Conservation (phyloP, 176 grass and related monocot genomes). For the Aechmea fasciata region DNA sequence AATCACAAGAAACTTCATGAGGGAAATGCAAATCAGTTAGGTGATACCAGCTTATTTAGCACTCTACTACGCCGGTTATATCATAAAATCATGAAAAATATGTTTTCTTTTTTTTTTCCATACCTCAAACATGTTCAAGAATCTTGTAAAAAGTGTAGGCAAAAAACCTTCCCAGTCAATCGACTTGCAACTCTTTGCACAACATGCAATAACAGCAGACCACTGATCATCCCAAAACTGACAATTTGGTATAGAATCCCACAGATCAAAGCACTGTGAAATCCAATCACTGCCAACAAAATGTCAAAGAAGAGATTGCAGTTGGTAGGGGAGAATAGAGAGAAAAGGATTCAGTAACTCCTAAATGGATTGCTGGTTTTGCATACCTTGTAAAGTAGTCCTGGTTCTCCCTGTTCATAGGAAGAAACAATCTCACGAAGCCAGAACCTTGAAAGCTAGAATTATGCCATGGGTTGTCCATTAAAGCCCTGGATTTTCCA, state of each 20-base stretch:
- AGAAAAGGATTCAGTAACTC: not conserved
- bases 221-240: slow-evolving; percentile 96
- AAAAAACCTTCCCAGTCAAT: slow-evolving; percentile 83
- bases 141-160: slow-evolving; percentile 56
- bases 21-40: too few species aligned
- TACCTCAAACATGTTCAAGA: slow-evolving; percentile 99
- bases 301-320: slow-evolving; percentile 6
- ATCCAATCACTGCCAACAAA: slow-evolving; percentile 66
- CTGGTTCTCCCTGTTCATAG: slow-evolving; percentile 67
- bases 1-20: too few species aligned
- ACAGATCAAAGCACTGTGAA: slow-evolving; percentile 61
- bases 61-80: not conserved
- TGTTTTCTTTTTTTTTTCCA: not conserved
- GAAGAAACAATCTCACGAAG: slow-evolving; percentile 87
- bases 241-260: slow-evolving; percentile 77
- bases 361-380: not conserved
- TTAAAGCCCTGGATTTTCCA: slow-evolving; percentile 41
- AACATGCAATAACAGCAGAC: slow-evolving; percentile 72
- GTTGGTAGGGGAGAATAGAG: too few species aligned
- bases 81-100: not conserved
- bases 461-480: slow-evolving; percentile 99
- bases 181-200: slow-evolving; percentile 59
- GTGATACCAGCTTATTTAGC: not conserved
- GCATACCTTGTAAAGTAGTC: slow-evolving; percentile 69
- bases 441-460: slow-evolving; percentile 91